Base-by-base conservation (phyloP, 2,329 filamentous ascomycete species). In the Calonectria hongkongensis region DNA sequence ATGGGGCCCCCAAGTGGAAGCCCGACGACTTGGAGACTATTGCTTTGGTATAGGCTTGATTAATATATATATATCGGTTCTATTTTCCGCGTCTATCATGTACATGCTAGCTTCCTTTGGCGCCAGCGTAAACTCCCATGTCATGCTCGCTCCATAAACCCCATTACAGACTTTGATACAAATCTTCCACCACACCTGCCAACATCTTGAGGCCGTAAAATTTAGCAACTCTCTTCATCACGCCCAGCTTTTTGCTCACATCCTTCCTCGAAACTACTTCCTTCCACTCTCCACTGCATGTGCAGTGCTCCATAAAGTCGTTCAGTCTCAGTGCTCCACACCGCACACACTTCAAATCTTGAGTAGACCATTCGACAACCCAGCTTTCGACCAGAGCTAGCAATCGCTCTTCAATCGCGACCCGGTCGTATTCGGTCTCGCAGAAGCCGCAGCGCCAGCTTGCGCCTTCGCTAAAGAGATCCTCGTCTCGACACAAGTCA, bases 301-400 rank as follows among this genome's bases (percentile, higher is more conserved):
- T 94, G 84, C 97, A 99, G 84, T 98, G 96, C 83, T 98, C 96
- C 92, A 97, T 95, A 79, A 98, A 97, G 80, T 98, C 96, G 82
- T 98, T 98, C 48, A 94, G 89, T 81, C 95, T 88, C 47, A 98
- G 84, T 78, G 95, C 95, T 39, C 89, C 91, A 82, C 92, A 94
- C 72, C 89, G 88, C 36, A 80, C 82, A 77, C 97, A 99, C 84
- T 95, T 95, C 71, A 98, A 85, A 83, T 99, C 97, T 85, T 98
- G 96, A 41, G 93, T 94, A 74, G 92, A 89, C 96, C 97, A 99
- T 79, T 94, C 92, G 30, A 95, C 89, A 9, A 95, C 87, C 81
- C 93, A 86, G 27, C 90, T 91, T 83, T 98, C 92, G 21, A 98
- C 93, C 69, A 94, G 89, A 0, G 89, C 90, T 50, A 99, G 90